These are phyloP conservation scores for Westerdykella sp. DNA, from an alignment of 2,329 filamentous ascomycete genomes.

Conservation along the genomic window DNA sequence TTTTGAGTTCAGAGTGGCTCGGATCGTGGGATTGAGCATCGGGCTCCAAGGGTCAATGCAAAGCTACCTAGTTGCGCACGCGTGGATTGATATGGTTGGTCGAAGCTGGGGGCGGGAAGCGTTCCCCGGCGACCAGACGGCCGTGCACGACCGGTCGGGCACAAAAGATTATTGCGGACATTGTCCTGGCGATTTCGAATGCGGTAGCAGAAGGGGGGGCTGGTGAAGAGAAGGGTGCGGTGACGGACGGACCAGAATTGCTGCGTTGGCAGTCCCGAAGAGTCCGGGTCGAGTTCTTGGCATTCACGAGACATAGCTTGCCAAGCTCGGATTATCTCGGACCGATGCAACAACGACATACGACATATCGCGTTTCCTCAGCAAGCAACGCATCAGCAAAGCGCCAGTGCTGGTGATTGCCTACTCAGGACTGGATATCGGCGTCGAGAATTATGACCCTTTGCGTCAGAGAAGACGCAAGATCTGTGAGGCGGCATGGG, in stretches of 20 bases:
- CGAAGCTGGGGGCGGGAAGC: conserved; percentile 9
- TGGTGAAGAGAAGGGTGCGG: conserved; percentile 3
- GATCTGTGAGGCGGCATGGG: conserved; percentile 31
- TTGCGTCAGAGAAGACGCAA: conserved; percentile 10
- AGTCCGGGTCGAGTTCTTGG: background rate
- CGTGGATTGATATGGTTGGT: conserved; percentile 32
- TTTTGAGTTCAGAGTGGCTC: too few species aligned
- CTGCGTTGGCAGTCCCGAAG: conserved; percentile 8
- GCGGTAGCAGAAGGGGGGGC: background rate
- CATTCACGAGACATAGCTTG: background rate
- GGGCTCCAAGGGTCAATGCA: conserved; percentile 15
- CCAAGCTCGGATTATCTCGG: conserved; percentile 9
- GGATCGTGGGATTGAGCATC: background rate
- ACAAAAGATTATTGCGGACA: too few species aligned
- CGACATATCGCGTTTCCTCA: background rate
- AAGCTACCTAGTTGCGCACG: conserved; percentile 17
- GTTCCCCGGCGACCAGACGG: conserved; percentile 17
- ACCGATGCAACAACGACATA: conserved; percentile 3
- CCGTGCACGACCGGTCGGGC: background rate
- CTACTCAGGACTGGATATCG: conserved; percentile 10
- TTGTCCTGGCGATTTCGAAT: too few species aligned
- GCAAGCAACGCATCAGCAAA: conserved; percentile 2
- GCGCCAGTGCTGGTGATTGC: background rate
- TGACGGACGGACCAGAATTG: conserved; percentile 2
- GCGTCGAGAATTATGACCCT: conserved; percentile 23